A percentile compares a stretch with the other conserved stretches of the same genome.
Conservation (phyloP, 139 green algal genomes). For the Bryopsis sp. region DNA sequence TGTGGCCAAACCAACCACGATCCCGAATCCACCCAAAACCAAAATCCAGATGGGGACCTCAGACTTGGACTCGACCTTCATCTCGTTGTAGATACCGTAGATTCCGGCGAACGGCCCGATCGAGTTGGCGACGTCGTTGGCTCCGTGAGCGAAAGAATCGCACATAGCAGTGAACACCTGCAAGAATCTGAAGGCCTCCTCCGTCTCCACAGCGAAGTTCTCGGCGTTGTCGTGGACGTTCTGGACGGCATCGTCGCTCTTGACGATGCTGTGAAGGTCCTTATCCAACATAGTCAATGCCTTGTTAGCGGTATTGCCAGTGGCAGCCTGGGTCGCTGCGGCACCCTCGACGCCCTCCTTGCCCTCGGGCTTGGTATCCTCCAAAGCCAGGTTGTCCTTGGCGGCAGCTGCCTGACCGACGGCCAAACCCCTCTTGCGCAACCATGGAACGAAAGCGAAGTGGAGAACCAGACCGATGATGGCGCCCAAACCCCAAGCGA, state of each 20-base stretch:
- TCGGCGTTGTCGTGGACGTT: constrained; percentile 50
- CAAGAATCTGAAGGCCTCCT: constrained; percentile 63
- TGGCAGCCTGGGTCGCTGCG: not conserved
- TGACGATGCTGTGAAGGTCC: constrained; percentile 17
- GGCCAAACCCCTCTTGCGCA: not conserved
- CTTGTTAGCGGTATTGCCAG: not conserved
- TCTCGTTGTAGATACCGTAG: constrained; percentile 23
- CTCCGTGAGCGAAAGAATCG: constrained; percentile 76
- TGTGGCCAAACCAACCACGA: constrained; percentile 65
- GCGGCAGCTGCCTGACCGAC: not conserved
- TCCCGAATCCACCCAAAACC: constrained; percentile 52
- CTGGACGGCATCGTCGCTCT: constrained; percentile 25
- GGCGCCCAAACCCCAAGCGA: not conserved
- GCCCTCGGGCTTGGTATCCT: not conserved
- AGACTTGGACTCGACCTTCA: constrained; percentile 18
- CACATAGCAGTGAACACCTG: constrained; percentile 68
- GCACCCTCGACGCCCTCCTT: not conserved
- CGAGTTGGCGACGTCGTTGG: constrained; percentile 79
- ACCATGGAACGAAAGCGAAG: constrained; percentile 3
- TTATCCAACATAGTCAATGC: constrained; percentile 21
- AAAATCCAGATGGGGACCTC: constrained; percentile 63
- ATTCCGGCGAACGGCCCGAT: constrained; percentile 32
- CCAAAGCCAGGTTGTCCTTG: not conserved
- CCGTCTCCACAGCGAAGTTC: constrained; percentile 57
- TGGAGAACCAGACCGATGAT: not conserved